Evolutionary conservation across 2,329 filamentous ascomycete species (phyloP), one percentile per base, ranked within the genome.

Genomic region (Passalora sequoiae): DNA sequence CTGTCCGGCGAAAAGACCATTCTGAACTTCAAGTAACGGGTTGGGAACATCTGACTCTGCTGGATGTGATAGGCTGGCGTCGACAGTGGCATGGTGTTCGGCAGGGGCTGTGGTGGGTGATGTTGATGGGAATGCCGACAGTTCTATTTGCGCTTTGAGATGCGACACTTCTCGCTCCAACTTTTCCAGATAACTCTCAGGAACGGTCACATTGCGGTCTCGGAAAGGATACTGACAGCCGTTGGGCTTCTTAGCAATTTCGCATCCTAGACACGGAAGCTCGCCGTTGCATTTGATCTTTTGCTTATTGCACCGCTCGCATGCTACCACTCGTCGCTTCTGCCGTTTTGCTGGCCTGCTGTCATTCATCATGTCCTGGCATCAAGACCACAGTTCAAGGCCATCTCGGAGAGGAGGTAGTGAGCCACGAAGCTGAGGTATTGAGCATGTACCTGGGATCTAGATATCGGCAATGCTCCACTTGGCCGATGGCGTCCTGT

Each of bases 241-340:
- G 3, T 48, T 41, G 3, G 44, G 29, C 16, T 46, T 46, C 37
- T 54, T 55, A 8, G 50, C 51, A 28, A 48, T 49, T 24, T 43
- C 37, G 22, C 56, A 58, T 17, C 47, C 46, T 1, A 42, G 44
- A 33, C 56, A 58, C 16, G 56, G 56, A 25, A 45, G 51, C 37
- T 58, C 54, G 22, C 56, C 56, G 2, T 54, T 56, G 40, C 56
- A 58, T 38, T 57, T 57, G 38, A 56, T 58, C 47, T 58, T 58
- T 16, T 58, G 56, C 6, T 43, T 49, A 35, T 58, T 54, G 38
- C 56, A 58, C 40, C 54, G 32, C 13, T 51, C 41, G 16, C 56
- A 58, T 42, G 48, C 48, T 17, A 48, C 48, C 12, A 30, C 25
- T 8, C 48, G 44, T 24, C 44, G 44, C 37, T 51, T 51, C 32